Percentiles rank a stretch among this genome's conserved stretches.
Conservation (phyloP, 345 rosid species). For the Pugionium dolabratum region DNA sequence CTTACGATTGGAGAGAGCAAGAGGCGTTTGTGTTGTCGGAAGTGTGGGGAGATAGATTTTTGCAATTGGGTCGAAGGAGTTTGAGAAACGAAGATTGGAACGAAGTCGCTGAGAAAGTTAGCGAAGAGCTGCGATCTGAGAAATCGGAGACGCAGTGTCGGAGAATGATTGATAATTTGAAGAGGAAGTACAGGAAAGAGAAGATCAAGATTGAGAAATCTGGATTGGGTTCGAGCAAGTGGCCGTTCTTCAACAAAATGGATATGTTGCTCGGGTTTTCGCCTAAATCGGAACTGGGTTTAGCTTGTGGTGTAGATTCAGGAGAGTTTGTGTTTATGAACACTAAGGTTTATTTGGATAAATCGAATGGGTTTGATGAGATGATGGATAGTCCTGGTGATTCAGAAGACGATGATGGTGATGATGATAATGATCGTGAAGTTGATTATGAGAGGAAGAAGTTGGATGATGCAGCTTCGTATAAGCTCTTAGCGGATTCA, state of each 20-base stretch:
- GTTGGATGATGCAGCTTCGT: conserved; percentile 55
- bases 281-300: conserved; percentile 65
- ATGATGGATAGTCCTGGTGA: conserved; percentile 90
- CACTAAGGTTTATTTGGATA: conserved; percentile 62
- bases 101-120: conserved; percentile 92
- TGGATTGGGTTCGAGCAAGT: conserved; percentile 54
- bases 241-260: conserved; percentile 89
- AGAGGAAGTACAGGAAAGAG: conserved; percentile 96
- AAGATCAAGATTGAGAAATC: conserved; percentile 54
- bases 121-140: conserved; percentile 70
- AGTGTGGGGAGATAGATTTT: conserved; percentile 88
- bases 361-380: conserved; percentile 76
- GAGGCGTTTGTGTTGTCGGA: conserved; percentile 84
- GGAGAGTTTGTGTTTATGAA: conserved; percentile 83
- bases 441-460: conserved; percentile 71
- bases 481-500: conserved; percentile 78
- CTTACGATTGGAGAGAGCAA: conserved; percentile 86
- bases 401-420: conserved; percentile 52
- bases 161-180: conserved; percentile 79
- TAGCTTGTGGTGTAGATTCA: conserved; percentile 88
- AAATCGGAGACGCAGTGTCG: conserved; percentile 85
- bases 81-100: conserved; percentile 93
- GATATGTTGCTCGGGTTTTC: conserved; percentile 68
- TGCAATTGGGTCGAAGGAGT: conserved; percentile 87
- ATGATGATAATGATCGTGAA: conserved; percentile 61